Evolutionary conservation across 1,284 basidiomycete genomes (phyloP), one percentile per base, ranked within the genome.

Genomic region (Kalmanozyma brasiliensis): DNA sequence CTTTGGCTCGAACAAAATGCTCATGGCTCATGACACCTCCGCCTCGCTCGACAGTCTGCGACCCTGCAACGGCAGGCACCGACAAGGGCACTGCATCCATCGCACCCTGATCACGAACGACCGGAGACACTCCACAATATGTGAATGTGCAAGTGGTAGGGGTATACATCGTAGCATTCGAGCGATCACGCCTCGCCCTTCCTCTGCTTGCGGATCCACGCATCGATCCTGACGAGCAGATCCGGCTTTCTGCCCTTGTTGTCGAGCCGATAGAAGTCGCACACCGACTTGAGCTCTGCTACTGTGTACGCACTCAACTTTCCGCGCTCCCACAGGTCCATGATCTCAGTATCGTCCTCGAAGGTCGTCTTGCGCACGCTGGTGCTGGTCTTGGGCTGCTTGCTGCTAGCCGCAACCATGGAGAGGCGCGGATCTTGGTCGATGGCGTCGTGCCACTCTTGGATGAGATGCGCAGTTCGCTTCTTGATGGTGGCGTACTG

Each of bases 401-500:
- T 55, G 37, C 19, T 57, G 34, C 35, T 46, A 17, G 24, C 19
- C 6, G 32, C 37, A 8, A 44, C 40, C 46, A 53, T 43, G 19
- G 32, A 35, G 2, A 70, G 48, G 16, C 77, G 55, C 26, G 53
- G 40, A 76, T 94, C 92, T 10, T 86, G 84, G n/a, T 85, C 82
- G 38, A 95, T 82, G 8, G 85, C 85, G 13, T 84, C 81, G 76
- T 92, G 93, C 90, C 91, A 96, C 57, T 87, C 86, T 64, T 86
- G 85, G 78, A 96, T 88, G 49, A 91, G 84, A 36, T 85, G 83
- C 13, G 92, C 92, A 1, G 90, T 91, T 24, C 90, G 87, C 85
- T 91, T 89, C 76, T 92, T 90, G 65, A 96, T 93, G 75, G 87
- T 86, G 38, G 88, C 87, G 47, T 89, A 85, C 73, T 91, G 90